Base-by-base conservation (phyloP, 2,329 filamentous ascomycete species). In the Neospermospora avenae region DNA sequence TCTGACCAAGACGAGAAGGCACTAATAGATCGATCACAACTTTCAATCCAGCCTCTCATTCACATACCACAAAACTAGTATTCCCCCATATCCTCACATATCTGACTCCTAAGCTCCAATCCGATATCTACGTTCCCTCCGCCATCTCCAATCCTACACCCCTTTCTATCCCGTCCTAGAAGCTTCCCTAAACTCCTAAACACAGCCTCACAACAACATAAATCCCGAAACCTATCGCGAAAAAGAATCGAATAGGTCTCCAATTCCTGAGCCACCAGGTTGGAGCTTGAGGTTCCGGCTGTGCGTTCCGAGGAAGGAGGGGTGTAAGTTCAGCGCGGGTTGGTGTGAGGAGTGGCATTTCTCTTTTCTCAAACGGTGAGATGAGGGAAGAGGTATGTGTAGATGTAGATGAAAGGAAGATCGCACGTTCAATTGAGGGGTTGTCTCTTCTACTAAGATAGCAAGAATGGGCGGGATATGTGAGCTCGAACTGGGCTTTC, bases 61-160 rank as follows among this genome's bases (percentile, higher is more conserved):
- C 55, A 34, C 34, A 34, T 4, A 67, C 25, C 16, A 56, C 58
- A 7, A 65, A 48, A 55, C 57, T 58, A 39, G 54, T 62, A 3
- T 42, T 65, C 65, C 3, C 52, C 34, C 2, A 61, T 11, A 8
- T 57, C 49, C 45, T 59, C 44, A 2, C 65, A 63, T 5, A 42
- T 20, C 49, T 67, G 63, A 24, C 60, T 44, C 25, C 46, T 46
- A n/a, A 65, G 6, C 46, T 65, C n/a, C n/a, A n/a, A n/a, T n/a
- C n/a, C n/a, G n/a, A 3, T 10, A 3, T 22, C 41, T 11, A 11
- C 20, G 14, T 4, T 20, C 42, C 20, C 18, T n/a, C 46, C 25
- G 5, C 22, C 24, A 28, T 28, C 13, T 16, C 18, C 11, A 10
- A 16, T n/a, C 28, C 14, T 28, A 0, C 16, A 2, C 31, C 20